Evolutionary conservation across 2,329 filamentous ascomycete genomes (phyloP).

Genomic region (Ophiostoma ips): DNA sequence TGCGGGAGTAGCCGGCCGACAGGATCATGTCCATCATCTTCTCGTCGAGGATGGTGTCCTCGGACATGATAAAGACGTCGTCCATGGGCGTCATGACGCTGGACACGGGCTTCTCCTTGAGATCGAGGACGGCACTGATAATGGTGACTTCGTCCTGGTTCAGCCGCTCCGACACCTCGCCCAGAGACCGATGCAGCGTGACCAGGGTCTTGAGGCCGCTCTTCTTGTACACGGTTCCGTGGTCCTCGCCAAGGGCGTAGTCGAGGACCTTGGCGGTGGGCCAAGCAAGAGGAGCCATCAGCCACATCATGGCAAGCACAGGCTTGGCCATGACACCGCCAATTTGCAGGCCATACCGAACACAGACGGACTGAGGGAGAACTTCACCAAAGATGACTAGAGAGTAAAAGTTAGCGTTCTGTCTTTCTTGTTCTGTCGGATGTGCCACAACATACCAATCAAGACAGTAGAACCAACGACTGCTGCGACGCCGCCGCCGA

Average conservation of each 20-base stretch:
- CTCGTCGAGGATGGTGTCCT: constrained; percentile 85
- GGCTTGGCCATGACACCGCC: constrained; percentile 86
- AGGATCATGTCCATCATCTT: constrained; percentile 88
- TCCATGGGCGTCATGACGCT: constrained; percentile 98
- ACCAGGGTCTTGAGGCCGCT: constrained; percentile 93
- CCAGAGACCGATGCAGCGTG: constrained; percentile 82
- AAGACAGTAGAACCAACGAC: constrained; percentile 85
- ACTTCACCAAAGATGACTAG: constrained; percentile 96
- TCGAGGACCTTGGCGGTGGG: constrained; percentile 93
- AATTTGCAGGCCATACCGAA: constrained; percentile 88
- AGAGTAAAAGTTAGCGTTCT: not conserved
- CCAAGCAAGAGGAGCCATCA: constrained; percentile 81
- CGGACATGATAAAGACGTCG: constrained; percentile 93
- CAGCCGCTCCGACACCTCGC: constrained; percentile 71
- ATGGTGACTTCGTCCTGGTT: constrained; percentile 98
- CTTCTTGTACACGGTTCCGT: constrained; percentile 96
- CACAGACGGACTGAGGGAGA: constrained; percentile 89
- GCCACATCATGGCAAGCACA: constrained; percentile 80
- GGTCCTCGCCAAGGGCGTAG: constrained; percentile 81
- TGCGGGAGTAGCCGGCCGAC: constrained; percentile 86
- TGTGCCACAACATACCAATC: constrained; percentile 53
- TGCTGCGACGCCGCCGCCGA: constrained; percentile 88
- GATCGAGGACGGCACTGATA: constrained; percentile 87
- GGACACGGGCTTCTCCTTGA: constrained; percentile 91
- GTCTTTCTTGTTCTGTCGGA: not conserved